Conservation (phyloP, 345 rosid species). For the Melaleuca alternifolia region DNA sequence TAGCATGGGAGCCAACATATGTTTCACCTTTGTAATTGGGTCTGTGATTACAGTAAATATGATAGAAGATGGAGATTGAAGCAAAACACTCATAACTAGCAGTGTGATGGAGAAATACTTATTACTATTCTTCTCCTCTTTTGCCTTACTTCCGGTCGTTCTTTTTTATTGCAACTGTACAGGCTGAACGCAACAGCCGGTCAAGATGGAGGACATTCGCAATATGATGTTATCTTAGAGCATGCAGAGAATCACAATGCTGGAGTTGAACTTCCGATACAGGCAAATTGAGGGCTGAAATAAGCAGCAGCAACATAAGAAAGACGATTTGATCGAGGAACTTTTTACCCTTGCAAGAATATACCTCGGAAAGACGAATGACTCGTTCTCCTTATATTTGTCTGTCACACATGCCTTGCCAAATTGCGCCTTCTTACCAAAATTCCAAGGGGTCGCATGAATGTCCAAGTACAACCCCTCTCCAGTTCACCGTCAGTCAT, state of each 20-base stretch:
- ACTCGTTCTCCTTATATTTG: not conserved
- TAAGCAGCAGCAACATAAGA: not conserved
- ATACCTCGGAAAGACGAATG: not conserved
- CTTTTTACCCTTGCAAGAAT: not conserved
- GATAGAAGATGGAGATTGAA: not conserved
- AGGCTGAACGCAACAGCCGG: not conserved
- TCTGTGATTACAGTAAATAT: not conserved
- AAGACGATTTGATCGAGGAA: not conserved
- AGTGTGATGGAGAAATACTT: not conserved
- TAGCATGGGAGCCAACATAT: not conserved
- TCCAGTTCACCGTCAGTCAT: not conserved
- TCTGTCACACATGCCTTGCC: not conserved
- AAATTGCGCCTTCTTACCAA: not conserved
- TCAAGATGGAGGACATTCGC: not conserved
- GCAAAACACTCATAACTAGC: not conserved
- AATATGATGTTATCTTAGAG: not conserved
- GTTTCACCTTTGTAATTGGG: not conserved
- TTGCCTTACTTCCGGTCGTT: not conserved
- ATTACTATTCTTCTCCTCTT: not conserved
- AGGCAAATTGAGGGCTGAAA: not conserved
- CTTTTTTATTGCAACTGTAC: not conserved
- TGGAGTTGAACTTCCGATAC: not conserved
- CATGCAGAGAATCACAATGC: not conserved
- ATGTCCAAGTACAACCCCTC: not conserved
- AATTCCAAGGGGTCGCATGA: not conserved